Evolutionary conservation across 768 basidiomycete genomes (phyloP), one percentile per base, ranked within the genome.

Genomic region (Suillus subluteus): DNA sequence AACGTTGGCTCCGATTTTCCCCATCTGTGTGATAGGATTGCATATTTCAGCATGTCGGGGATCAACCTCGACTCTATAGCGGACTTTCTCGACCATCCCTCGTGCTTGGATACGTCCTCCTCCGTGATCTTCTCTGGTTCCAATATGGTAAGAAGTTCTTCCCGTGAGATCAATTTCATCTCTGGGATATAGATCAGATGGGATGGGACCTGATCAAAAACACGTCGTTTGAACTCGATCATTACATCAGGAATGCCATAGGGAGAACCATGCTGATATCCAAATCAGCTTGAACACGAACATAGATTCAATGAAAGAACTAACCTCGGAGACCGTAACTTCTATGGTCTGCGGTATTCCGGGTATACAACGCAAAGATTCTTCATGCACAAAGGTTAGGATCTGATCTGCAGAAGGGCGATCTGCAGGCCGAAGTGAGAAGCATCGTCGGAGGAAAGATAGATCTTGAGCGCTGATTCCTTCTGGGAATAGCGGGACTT

Each of bases 1-100:
- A 64, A 67, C 1, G 62, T 65, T 38, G 63, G 55, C 30, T 67
- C 66, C 8, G 23, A 58, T 35, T 62, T 30, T 16, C 52, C 63
- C 66, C 66, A 66, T 26, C 66, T 23, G 23, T 66, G 66, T 18
- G 66, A 66, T 37, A 66, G 41, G 7, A 58, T 64, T 32, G 66
- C 66, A 41, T 66, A 66, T 64, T 64, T 63, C 18, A 54, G 37
- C 41, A 52, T 30, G 26, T 41, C 16, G 35, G 32, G 41, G 8
- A 64, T n/a, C 30, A 66, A 26, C 32, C 46, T 48, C 21, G 59
- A 62, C 65, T 44, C 58, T 62, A 50, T 50, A 5, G 37, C 37
- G 37, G 32, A 46, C 32, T 62, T 30, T 26, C 41, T 65, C 16
- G 46, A 32, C 61, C 32, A 40, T 38, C 59, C 38, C 7, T 16